phyloP scores from a whole-genome alignment of 495 filamentous ascomycete genomes.

The Podospora bellae-mahoneyi region DNA sequence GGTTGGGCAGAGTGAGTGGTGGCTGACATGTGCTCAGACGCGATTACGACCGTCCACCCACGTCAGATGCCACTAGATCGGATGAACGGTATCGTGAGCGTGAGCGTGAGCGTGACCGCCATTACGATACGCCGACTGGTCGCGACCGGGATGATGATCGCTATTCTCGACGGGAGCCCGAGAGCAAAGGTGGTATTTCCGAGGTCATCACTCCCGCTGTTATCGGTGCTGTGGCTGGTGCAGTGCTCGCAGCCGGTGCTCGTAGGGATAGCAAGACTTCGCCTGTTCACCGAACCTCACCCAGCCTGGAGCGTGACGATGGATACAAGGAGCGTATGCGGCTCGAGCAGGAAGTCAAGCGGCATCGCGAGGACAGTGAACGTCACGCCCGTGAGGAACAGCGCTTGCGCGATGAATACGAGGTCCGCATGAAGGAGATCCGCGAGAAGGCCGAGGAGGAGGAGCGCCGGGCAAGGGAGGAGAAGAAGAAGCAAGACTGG shows the following conservation, averaged over 20 bases:
- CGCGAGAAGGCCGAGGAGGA: constrained; percentile 17
- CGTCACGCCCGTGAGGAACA: constrained; percentile 26
- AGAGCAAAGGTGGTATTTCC: constrained; percentile 5
- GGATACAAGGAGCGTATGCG: constrained; percentile 15
- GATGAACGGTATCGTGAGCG: constrained; percentile 1
- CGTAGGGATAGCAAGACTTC: constrained; percentile 7
- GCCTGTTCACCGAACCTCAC: not conserved
- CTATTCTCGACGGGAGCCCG: constrained; percentile 1
- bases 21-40: not conserved
- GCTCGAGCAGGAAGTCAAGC: constrained; percentile 24
- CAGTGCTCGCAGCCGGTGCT: constrained; percentile 15
- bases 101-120: constrained; percentile 1
- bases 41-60: not conserved
- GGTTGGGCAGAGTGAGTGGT: not conserved
- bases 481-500: constrained; percentile 18
- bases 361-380: constrained; percentile 29
- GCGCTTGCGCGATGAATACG: constrained; percentile 26
- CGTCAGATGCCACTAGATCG: constrained; percentile 3
- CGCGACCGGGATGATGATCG: constrained; percentile 22
- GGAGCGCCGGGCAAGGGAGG: constrained; percentile 3
- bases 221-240: constrained; percentile 2
- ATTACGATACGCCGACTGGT: constrained; percentile 7
- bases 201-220: constrained; percentile 14
- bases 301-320: constrained; percentile 17
- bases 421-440: constrained; percentile 24